phyloP scores from a whole-genome alignment of 208 protist genomes.

The Crithidia brevicula region DNA sequence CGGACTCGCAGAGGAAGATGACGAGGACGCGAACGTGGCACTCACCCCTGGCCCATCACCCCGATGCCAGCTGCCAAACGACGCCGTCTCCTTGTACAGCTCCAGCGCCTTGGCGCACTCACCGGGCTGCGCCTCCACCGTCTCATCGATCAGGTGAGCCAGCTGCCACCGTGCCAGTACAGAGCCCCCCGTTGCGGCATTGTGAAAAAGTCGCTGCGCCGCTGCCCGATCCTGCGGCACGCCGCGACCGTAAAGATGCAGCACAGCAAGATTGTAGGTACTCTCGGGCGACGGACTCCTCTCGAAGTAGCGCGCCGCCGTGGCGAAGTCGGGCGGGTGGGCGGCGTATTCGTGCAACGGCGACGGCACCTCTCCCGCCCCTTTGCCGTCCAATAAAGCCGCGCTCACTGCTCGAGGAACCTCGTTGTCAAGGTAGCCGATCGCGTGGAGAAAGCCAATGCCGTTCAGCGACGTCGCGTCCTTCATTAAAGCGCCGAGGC shows the following conservation, averaged over 20 bases:
- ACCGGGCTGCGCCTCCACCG: constrained; percentile 4
- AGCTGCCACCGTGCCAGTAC: constrained; percentile 79
- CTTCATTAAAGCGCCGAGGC: constrained; percentile 36
- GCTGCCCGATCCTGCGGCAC: constrained; percentile 33
- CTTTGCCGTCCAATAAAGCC: background rate
- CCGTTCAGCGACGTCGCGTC: constrained; percentile 77
- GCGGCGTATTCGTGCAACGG: no score
- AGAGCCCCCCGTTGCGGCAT: constrained; percentile 49
- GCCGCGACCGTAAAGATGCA: constrained; percentile 72
- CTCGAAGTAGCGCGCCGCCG: constrained; percentile 58
- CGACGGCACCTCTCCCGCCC: background rate
- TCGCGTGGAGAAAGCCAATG: constrained; percentile 81
- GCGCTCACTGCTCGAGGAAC: background rate
- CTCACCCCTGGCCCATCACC: background rate
- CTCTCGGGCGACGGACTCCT: constrained; percentile 38
- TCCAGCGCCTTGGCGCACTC: constrained; percentile 45
- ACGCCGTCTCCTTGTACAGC: constrained; percentile 47
- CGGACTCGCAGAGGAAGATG: background rate
- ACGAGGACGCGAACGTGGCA: background rate
- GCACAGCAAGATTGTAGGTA: constrained; percentile 83
- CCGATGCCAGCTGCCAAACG: constrained; percentile 55
- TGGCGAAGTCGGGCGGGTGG: constrained; percentile 49
- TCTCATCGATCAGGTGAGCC: constrained; percentile 36
- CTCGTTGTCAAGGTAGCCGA: constrained; percentile 63
- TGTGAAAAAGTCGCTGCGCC: constrained; percentile 50